These are phyloP conservation scores for Samsoniella hepiali DNA, from an alignment of 2,329 filamentous ascomycete species.

Conservation along the genomic window DNA sequence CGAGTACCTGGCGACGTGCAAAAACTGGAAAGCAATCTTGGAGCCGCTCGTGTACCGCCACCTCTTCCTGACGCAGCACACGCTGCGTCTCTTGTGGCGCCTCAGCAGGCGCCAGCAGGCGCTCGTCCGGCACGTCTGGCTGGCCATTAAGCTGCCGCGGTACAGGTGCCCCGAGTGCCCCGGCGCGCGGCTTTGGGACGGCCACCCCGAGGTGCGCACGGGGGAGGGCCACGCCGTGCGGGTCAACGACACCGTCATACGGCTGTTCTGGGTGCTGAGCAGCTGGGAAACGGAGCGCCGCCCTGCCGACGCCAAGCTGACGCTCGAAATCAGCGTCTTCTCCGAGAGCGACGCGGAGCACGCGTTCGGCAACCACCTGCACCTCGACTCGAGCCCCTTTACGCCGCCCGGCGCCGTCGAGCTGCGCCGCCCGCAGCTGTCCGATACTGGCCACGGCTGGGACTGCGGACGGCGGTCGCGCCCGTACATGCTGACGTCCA, in stretches of 20 bases:
- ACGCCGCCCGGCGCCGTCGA: neutral
- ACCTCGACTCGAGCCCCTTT: neutral
- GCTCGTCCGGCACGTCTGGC: neutral
- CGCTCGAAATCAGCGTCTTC: neutral
- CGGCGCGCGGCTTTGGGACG: too few species aligned
- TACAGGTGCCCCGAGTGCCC: neutral
- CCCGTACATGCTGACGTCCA: too few species aligned
- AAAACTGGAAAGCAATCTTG: neutral
- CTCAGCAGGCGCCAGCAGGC: neutral
- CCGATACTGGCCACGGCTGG: neutral
- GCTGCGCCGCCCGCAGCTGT: neutral
- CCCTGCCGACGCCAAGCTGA: neutral
- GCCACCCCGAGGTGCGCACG: too few species aligned
- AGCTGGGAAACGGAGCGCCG: too few species aligned
- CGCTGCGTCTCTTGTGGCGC: neutral
- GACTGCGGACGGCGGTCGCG: too few species aligned
- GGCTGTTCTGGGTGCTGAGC: too few species aligned
- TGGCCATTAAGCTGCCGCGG: neutral
- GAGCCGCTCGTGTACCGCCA: neutral
- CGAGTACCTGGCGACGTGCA: neutral
- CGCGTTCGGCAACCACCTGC: neutral
- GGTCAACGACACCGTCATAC: neutral
- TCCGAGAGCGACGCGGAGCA: neutral
- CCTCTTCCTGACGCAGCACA: neutral
- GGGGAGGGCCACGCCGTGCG: too few species aligned